Conservation (phyloP, 163 green algal genomes). For the Prototheca cutis region DNA sequence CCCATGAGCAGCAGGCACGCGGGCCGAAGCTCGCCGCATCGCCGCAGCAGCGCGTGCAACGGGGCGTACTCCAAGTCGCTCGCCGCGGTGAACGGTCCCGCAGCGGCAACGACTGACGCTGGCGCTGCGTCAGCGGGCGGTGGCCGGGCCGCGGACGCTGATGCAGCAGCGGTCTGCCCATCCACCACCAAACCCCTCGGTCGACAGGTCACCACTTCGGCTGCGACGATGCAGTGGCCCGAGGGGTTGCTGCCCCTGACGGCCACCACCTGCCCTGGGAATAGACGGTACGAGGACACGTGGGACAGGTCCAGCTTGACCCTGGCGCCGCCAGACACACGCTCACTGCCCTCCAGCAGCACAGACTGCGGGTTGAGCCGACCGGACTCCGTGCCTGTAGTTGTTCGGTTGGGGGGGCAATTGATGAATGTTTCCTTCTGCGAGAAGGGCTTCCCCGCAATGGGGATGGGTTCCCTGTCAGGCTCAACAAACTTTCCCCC, state of each 20-base stretch:
- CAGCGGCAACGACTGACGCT: slow-evolving; percentile 43
- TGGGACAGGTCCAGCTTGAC: slow-evolving; percentile 50
- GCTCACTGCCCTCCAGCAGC: slow-evolving; percentile 59
- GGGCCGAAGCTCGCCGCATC: slow-evolving; percentile 21
- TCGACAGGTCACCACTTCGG: slow-evolving; percentile 40
- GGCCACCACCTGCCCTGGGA: slow-evolving; percentile 58
- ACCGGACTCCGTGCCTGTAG: slow-evolving; percentile 37
- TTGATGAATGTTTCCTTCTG: too few species aligned
- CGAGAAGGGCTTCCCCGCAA: too few species aligned
- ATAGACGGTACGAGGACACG: slow-evolving; percentile 45
- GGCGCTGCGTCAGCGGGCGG: not conserved
- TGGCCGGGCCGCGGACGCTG: not conserved
- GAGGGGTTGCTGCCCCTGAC: slow-evolving; percentile 60
- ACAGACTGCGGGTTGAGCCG: slow-evolving; percentile 54
- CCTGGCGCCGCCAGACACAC: slow-evolving; percentile 37
- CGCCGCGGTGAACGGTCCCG: slow-evolving; percentile 55
- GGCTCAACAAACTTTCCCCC: too few species aligned
- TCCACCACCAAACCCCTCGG: too few species aligned
- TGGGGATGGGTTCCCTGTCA: too few species aligned
- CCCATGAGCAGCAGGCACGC: slow-evolving; percentile 63
- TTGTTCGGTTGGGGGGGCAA: not conserved
- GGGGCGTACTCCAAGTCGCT: slow-evolving; percentile 62
- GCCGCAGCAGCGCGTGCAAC: slow-evolving; percentile 52
- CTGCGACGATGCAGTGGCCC: slow-evolving; percentile 52
- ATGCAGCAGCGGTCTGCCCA: slow-evolving; percentile 35